phyloP scores from a whole-genome alignment of 164 flowering plant species.

The Cinnamomum chago region DNA sequence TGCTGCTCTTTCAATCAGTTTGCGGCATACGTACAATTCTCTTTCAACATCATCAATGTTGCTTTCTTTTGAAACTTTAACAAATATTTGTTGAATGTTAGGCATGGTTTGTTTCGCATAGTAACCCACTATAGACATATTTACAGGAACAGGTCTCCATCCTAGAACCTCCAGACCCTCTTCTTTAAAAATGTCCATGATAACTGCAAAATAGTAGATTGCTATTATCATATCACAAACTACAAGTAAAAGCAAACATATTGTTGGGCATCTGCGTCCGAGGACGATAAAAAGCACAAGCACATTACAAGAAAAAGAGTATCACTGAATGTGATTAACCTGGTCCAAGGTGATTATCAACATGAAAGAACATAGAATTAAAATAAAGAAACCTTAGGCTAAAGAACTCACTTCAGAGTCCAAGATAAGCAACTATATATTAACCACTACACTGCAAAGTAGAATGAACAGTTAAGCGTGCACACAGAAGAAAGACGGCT shows the following conservation, averaged over 20 bases:
- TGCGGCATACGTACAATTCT: constrained; percentile 87
- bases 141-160: constrained; percentile 94
- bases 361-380: background rate
- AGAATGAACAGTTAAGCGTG: background rate
- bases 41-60: constrained; percentile 87
- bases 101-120: constrained; percentile 93
- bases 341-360: background rate
- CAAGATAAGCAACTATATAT: background rate
- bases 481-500: background rate
- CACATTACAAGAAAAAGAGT: background rate
- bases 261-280: background rate
- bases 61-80: constrained; percentile 68
- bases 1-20: constrained; percentile 72
- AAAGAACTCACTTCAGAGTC: background rate
- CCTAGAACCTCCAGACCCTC: constrained; percentile 98
- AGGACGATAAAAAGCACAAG: background rate
- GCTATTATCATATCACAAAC: constrained; percentile 2
- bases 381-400: no score
- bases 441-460: background rate
- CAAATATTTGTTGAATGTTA: constrained; percentile 88
- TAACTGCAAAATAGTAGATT: constrained; percentile 49
- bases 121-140: constrained; percentile 73
- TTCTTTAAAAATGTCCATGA: constrained; percentile 58
- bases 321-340: no score
- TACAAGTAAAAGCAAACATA: background rate